phyloP scores from a whole-genome alignment of 495 filamentous ascomycete genomes.

The Symbiotaphrina buchneri region DNA sequence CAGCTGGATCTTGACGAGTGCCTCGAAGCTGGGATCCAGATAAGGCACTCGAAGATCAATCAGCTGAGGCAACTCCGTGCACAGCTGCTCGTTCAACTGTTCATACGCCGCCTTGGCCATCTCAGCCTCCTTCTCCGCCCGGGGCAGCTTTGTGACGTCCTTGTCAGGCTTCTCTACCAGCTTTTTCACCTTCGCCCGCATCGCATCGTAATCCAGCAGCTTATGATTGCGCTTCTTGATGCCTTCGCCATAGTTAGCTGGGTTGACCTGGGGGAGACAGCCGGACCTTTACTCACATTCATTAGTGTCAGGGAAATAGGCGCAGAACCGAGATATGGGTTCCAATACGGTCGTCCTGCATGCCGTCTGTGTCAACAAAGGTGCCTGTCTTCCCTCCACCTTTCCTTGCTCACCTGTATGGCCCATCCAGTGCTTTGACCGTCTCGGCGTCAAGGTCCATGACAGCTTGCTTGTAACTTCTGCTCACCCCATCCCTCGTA shows the following conservation, averaged over 20 bases:
- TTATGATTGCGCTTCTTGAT: conserved; percentile 99
- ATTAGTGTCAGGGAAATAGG: conserved; percentile 97
- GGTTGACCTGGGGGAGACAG: conserved; percentile 2
- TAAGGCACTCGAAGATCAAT: conserved; percentile 96
- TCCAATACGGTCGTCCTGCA: conserved; percentile 75
- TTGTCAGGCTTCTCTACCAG: conserved; percentile 97
- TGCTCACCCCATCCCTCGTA: conserved; percentile 76
- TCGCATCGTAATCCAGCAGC: conserved; percentile 88
- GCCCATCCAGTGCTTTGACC: conserved; percentile 94
- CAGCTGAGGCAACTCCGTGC: conserved; percentile 80
- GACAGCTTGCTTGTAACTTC: conserved; percentile 94
- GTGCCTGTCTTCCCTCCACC: not conserved
- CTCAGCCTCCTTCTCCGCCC: conserved; percentile 83
- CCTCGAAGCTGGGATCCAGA: conserved; percentile 89
- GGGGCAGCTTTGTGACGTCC: conserved; percentile 81
- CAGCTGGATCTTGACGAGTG: conserved; percentile 93
- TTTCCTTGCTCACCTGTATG: conserved; percentile 42
- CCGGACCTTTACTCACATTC: conserved; percentile 39
- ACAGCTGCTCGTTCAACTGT: conserved; percentile 85
- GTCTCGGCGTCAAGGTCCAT: conserved; percentile 95
- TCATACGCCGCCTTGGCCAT: conserved; percentile 88
- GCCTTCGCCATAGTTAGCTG: conserved; percentile 17
- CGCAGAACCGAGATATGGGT: conserved; percentile 84
- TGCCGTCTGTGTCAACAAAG: not conserved
- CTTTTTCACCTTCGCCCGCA: conserved; percentile 89